phyloP scores from a whole-genome alignment of 1,284 basidiomycete genomes.

The Puccinia triticina region DNA sequence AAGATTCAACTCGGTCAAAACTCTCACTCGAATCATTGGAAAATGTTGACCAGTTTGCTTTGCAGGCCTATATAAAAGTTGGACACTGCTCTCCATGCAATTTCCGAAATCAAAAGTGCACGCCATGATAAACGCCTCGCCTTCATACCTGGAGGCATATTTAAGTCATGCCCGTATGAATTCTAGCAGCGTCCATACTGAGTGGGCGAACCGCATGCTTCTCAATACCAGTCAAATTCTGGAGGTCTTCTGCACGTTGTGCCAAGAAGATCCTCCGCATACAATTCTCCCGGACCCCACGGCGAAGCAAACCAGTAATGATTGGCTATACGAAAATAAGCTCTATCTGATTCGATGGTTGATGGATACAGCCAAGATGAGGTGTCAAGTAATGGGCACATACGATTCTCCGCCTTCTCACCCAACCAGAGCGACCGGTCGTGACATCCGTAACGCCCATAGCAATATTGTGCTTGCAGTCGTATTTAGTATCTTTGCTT shows the following conservation, averaged over 20 bases:
- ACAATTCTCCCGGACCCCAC: neutral
- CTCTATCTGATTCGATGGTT: slow-evolving; percentile 43
- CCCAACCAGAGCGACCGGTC: neutral
- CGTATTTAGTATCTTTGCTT: slow-evolving; percentile 33
- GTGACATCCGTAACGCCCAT: slow-evolving; percentile 22
- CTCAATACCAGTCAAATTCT: slow-evolving; percentile 39
- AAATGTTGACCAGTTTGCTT: neutral
- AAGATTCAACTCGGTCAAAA: neutral
- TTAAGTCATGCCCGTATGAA: slow-evolving; percentile 3
- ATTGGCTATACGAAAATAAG: slow-evolving; percentile 1
- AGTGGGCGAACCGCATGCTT: slow-evolving; percentile 37
- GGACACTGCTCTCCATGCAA: slow-evolving; percentile 35
- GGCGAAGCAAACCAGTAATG: neutral
- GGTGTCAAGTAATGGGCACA: slow-evolving; percentile 28
- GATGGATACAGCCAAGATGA: slow-evolving; percentile 32
- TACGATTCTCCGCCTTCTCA: slow-evolving; percentile 11
- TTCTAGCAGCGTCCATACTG: neutral
- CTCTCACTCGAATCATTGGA: neutral
- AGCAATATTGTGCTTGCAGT: slow-evolving; percentile 31
- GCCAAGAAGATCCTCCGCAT: slow-evolving; percentile 22
- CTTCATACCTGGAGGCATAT: slow-evolving; percentile 36
- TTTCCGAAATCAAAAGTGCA: slow-evolving; percentile 14
- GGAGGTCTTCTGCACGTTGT: slow-evolving; percentile 38
- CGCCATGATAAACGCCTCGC: neutral
- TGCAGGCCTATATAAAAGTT: slow-evolving; percentile 23